These are phyloP conservation scores for Aspergillus melleus DNA, from an alignment of 2,329 filamentous ascomycete species.

Conservation along the genomic window DNA sequence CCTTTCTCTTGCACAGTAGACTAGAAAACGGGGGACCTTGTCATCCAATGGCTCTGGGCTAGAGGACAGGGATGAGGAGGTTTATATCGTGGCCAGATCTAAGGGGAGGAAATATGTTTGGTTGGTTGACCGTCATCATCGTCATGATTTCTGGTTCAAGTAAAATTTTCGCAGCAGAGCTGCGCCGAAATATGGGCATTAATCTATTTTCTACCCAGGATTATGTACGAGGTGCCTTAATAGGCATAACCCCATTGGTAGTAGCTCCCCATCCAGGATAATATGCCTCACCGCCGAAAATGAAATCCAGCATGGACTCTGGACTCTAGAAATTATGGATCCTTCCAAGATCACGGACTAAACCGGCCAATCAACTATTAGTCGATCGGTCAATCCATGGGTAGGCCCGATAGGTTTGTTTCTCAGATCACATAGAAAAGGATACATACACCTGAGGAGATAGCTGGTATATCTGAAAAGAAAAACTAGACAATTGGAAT, in stretches of 20 bases:
- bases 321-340: background rate
- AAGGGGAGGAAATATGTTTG: background rate
- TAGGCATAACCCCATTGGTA: background rate
- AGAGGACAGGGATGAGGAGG: background rate
- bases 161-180: background rate
- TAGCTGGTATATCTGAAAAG: too few species aligned
- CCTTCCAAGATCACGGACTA: background rate
- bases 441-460: too few species aligned
- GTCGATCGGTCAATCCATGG: background rate
- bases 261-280: background rate
- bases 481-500: too few species aligned
- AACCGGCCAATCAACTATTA: too few species aligned
- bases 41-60: background rate
- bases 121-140: background rate
- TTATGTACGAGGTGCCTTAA: background rate
- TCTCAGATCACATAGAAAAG: background rate
- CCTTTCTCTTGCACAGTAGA: background rate
- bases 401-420: background rate
- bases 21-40: background rate
- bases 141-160: background rate
- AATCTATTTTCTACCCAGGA: background rate
- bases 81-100: background rate
- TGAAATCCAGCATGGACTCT: background rate
- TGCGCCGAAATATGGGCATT: background rate
- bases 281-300: background rate